phyloP scores from a whole-genome alignment of 192 early-diverging fungal species.

The Gigaspora rosea region DNA sequence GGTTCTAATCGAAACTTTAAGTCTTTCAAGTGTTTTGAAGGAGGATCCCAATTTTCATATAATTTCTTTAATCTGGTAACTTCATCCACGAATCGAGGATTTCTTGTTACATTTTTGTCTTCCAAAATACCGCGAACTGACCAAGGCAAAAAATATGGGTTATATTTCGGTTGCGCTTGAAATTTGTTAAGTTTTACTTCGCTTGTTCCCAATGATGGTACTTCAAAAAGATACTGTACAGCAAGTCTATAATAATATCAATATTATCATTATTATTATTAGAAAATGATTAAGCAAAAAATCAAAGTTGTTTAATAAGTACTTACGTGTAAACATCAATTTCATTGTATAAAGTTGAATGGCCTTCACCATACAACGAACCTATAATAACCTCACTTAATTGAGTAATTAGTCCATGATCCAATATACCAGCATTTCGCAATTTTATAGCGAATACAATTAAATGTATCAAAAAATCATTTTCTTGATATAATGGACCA shows the following conservation, averaged over 20 bases:
- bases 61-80: constrained; percentile 64
- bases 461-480: constrained; percentile 84
- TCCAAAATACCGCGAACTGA: constrained; percentile 85
- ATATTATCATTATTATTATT: background rate
- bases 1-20: constrained; percentile 93
- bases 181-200: constrained; percentile 57
- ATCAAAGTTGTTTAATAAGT: background rate
- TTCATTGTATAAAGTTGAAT: constrained; percentile 93
- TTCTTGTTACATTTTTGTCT: constrained; percentile 61
- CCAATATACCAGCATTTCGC: constrained; percentile 84
- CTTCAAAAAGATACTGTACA: constrained; percentile 42
- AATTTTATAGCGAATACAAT: constrained; percentile 86
- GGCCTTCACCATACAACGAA: constrained; percentile 86
- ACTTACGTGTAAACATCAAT: constrained; percentile 74
- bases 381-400: constrained; percentile 86
- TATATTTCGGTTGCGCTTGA: constrained; percentile 66
- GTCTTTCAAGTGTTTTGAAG: constrained; percentile 70
- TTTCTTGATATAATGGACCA: constrained; percentile 72
- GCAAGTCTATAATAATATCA: constrained; percentile 35
- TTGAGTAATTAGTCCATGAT: constrained; percentile 85
- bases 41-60: constrained; percentile 83
- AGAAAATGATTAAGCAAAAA: constrained; percentile 7
- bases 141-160: constrained; percentile 94
- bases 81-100: constrained; percentile 60
- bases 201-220: constrained; percentile 31